Evolutionary conservation across 2,329 filamentous ascomycete genomes (phyloP), one percentile per base, ranked within the genome.

Genomic region (Nemania serpens): DNA sequence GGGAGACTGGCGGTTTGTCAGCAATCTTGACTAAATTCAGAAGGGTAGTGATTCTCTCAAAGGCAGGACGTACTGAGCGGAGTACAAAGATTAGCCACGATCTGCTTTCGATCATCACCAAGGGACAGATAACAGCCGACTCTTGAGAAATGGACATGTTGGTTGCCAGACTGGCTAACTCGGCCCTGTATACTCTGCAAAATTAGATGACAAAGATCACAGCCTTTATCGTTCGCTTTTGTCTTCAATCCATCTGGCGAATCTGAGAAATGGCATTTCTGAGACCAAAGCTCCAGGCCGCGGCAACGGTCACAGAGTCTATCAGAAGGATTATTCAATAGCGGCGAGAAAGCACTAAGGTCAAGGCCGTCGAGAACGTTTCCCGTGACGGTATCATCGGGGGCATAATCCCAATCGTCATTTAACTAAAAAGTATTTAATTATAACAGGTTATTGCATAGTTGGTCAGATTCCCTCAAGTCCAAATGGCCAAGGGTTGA

Each of bases 131-230:
- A 34, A 36, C 22, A 43, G 22, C 22, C 39, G 39, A 22, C 50
- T 41, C 50, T 43, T 53, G 43, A 13, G 50, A 53, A 53, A 15
- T 43, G 37, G 39, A 53, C 17, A 43, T 53, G 50, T 34, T 36
- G 37, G 25, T 53, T 11, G 15, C n/a, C 22, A 34, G 20, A 22
- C 10, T 13, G 37, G 22, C 10, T 53, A 43, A 20, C 39, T 18
- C 50, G 39, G 13, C 12, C 25, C 2, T 45, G 22, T 34, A 53
- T 20, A 43, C 39, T 43, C n/a, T 2, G 39, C 10, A 53, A 43
- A 53, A 53, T 37, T 43, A 53, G 39, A 12, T 15, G 4, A 22
- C 50, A 53, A 29, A 53, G 50, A 15, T 43, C 39, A 22, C 50
- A 53, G 22, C 25, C 25, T 43, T 45, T 25, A 20, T 25, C 10